Base-by-base conservation (phyloP, 2,329 filamentous ascomycete species). In the Sclerotinia minor region DNA sequence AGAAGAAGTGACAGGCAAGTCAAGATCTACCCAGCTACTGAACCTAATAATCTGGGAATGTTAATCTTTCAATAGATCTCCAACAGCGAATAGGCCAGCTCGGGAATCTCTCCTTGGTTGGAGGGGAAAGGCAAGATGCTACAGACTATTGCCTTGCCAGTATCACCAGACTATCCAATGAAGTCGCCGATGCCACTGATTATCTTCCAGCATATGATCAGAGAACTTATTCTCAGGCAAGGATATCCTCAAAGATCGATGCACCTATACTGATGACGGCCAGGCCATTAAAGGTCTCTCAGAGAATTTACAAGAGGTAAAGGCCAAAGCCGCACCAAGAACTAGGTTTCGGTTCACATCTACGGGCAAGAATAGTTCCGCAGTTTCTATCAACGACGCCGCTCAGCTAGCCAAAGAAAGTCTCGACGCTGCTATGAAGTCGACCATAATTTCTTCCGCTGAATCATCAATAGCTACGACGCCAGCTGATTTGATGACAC, bases 161-260 rank as follows among this genome's bases (percentile, higher is more conserved):
- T 70, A 95, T 98, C 74, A 89, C 91, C 41, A 86, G 87, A 68
- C 84, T 98, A 21, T 93, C 92, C 1, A 90, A 90, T 71, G 89
- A 95, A 74, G 91, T 97, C 50, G 89, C 92, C 72, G 93, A 97
- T 79, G 91, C 92, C 0, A 87, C 90, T 1, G 88, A 89, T 67
- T 92, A 89, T 72, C 87, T 97, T 21, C 93, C 95, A 3, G 88
- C 92, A 9, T 96, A 97, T 77, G 95, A 98, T 75, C 92, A 95
- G 78, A 87, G 92, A 73, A 89, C 90, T 32, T 98, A 97, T 76
- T 86, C 89, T 54, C 88, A 94, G 80, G 92, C 93, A 79, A 66
- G 75, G 64, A 52, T 19, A 58, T 15, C 4, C 21, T 47, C n/a
- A 67, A 17, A 58, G 32, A 24, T 0, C 35, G 15, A 11, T 38